These are phyloP conservation scores for Lenzites betulinus DNA, from an alignment of 768 basidiomycete species.

Conservation along the genomic window DNA sequence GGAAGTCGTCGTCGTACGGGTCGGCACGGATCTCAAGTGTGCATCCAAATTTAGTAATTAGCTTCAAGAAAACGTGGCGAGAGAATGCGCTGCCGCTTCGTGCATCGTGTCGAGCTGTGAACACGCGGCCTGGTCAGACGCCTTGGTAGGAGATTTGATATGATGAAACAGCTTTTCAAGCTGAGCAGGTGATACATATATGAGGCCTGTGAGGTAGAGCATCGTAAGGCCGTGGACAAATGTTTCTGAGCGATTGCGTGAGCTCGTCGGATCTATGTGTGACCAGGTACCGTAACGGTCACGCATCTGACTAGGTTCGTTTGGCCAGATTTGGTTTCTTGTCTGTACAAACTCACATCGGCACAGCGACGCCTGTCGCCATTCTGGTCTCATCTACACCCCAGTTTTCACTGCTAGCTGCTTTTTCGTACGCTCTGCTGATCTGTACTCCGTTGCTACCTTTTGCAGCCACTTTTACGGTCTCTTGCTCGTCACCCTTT, in stretches of 20 bases:
- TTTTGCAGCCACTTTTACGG: not conserved
- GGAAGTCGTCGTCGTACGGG: not conserved
- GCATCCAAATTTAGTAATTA: conserved; percentile 4
- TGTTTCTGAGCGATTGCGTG: conserved; percentile 9
- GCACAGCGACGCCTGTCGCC: conserved; percentile 8
- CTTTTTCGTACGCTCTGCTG: not conserved
- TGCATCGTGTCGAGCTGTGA: not conserved
- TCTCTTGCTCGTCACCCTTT: not conserved
- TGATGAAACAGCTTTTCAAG: not conserved
- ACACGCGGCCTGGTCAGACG: not conserved
- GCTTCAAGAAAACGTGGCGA: conserved; percentile 9
- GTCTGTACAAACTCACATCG: conserved; percentile 30
- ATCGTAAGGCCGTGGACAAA: not conserved
- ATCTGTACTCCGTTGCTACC: not conserved
- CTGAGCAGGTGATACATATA: not conserved
- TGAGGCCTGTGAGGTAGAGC: not conserved
- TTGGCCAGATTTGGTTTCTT: conserved; percentile 36
- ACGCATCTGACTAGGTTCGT: conserved; percentile 33
- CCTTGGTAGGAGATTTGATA: too few species aligned
- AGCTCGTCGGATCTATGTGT: conserved; percentile 23
- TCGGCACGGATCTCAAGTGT: conserved; percentile 3
- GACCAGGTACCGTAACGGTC: conserved; percentile 26
- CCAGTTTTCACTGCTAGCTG: not conserved
- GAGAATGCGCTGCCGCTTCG: not conserved
- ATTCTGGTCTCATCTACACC: conserved; percentile 4